A percentile compares a stretch with the other conserved stretches of the same genome.
Evolutionary conservation across 495 filamentous ascomycete species (phyloP).

Genomic region (Parathielavia hyrcaniae): DNA sequence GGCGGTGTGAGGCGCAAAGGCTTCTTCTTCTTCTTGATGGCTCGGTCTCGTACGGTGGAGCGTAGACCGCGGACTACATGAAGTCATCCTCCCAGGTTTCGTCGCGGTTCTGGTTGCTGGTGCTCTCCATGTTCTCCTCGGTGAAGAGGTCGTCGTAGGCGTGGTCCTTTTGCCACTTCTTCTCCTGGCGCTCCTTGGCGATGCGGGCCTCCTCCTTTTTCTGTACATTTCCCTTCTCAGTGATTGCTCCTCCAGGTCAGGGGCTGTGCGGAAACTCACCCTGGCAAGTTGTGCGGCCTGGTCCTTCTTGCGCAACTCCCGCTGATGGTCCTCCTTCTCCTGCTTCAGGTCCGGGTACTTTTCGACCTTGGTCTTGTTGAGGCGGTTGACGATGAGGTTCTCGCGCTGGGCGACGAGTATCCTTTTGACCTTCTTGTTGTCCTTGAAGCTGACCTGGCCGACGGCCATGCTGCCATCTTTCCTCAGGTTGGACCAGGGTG

Average conservation of each 20-base stretch:
- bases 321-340: conserved; percentile 70
- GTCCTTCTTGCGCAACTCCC: conserved; percentile 61
- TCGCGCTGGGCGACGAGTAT: conserved; percentile 69
- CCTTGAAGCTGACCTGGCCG: conserved; percentile 92
- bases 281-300: conserved; percentile 59
- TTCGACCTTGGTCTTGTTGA: conserved; percentile 91
- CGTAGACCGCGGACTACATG: conserved; percentile 48
- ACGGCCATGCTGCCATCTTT: conserved; percentile 96
- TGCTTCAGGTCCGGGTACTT: conserved; percentile 71
- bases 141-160: conserved; percentile 83
- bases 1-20: background rate
- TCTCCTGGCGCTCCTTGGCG: conserved; percentile 70
- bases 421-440: conserved; percentile 77
- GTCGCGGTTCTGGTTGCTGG: conserved; percentile 62
- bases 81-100: conserved; percentile 66
- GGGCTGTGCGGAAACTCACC: conserved; percentile 39
- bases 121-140: conserved; percentile 57
- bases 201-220: conserved; percentile 74
- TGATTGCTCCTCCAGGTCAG: background rate
- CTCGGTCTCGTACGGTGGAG: background rate
- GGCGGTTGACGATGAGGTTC: conserved; percentile 86
- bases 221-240: conserved; percentile 32
- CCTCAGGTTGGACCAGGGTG: conserved; percentile 93
- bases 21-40: too few species aligned
- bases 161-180: conserved; percentile 90